These are phyloP conservation scores for Mortierella polycephala DNA, from an alignment of 371 early-diverging fungal genomes.

Conservation along the genomic window DNA sequence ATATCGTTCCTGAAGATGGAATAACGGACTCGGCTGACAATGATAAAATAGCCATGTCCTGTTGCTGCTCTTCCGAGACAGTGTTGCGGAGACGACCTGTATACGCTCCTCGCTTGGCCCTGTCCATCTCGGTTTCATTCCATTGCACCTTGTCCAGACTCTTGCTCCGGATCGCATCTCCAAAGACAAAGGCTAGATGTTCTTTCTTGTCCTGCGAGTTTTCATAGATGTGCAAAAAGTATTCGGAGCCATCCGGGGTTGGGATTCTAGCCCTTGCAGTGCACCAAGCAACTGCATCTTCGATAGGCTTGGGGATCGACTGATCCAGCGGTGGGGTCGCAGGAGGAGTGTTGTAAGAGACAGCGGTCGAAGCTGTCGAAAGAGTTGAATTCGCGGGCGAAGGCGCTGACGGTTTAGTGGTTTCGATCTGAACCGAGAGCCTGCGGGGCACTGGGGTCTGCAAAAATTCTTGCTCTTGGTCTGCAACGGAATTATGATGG, in stretches of 20 bases:
- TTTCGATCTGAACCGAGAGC: constrained; percentile 13
- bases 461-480: background rate
- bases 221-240: constrained; percentile 86
- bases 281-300: constrained; percentile 47
- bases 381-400: background rate
- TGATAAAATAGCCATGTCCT: background rate
- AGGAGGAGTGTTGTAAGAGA: constrained; percentile 26
- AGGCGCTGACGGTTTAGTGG: background rate
- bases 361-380: background rate
- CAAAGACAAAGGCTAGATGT: constrained; percentile 94
- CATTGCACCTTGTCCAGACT: constrained; percentile 73
- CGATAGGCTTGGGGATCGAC: constrained; percentile 3
- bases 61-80: constrained; percentile 25
- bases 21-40: too few relatives aligned
- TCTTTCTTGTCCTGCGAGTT: constrained; percentile 90
- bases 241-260: constrained; percentile 83
- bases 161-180: constrained; percentile 77
- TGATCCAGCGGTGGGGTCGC: constrained; percentile 22
- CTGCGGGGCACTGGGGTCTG: constrained; percentile 22
- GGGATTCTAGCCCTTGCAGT: constrained; percentile 85
- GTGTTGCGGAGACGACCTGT: constrained; percentile 68
- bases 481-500: background rate
- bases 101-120: constrained; percentile 85
- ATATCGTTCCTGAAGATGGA: background rate
- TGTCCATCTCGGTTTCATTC: constrained; percentile 82